These are phyloP conservation scores for Vigna reflexopilosa DNA, from an alignment of 306 rosid genomes.

Conservation along the genomic window DNA sequence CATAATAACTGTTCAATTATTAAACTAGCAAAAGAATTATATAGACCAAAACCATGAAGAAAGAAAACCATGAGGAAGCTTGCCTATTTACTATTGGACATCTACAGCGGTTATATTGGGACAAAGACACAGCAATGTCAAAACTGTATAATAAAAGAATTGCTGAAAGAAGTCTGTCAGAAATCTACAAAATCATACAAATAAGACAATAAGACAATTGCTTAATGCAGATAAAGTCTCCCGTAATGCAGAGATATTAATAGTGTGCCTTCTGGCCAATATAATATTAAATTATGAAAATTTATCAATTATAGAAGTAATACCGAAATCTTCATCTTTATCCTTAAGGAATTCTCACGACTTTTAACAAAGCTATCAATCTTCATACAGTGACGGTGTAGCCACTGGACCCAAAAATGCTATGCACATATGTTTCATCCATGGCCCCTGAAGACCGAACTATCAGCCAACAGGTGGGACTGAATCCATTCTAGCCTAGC, in stretches of 20 bases:
- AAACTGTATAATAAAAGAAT: no score
- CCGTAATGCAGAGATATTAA: background rate
- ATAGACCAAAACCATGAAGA: slow-evolving; percentile 9
- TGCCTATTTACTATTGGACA: slow-evolving; percentile 3
- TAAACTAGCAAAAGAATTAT: slow-evolving; percentile 17
- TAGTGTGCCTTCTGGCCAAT: background rate
- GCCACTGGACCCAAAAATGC: background rate
- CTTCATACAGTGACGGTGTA: background rate
- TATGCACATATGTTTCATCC: background rate
- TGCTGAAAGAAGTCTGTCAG: no score
- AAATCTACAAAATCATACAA: slow-evolving; percentile 18
- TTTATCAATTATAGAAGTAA: background rate
- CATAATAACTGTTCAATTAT: slow-evolving; percentile 10
- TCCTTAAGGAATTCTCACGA: slow-evolving; percentile 5
- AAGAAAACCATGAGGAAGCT: background rate
- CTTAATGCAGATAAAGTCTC: background rate
- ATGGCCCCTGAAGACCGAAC: background rate
- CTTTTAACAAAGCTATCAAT: background rate
- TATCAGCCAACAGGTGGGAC: background rate
- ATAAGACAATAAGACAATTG: slow-evolving; percentile 15
- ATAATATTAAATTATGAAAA: background rate
- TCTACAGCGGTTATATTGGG: background rate
- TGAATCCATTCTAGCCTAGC: slow-evolving; percentile 4
- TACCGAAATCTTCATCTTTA: slow-evolving; percentile 1
- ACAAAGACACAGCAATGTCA: background rate